Base-by-base conservation (phyloP, 106 monocot species). In the Platanthera zijinensis region DNA sequence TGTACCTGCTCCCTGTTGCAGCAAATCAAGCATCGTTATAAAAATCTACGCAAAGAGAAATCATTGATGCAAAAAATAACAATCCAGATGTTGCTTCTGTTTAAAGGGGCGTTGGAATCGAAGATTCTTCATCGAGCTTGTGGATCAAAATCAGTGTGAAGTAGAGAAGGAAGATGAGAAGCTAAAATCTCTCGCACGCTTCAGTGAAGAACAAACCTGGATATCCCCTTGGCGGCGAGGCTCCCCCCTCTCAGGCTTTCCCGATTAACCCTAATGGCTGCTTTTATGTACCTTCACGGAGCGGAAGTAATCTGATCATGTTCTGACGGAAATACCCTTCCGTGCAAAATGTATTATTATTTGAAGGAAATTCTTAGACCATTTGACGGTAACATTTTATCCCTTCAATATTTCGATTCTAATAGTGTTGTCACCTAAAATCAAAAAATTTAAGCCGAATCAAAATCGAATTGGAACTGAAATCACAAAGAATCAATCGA, bases 1-100 rank as follows among this genome's bases (percentile, higher is more conserved):
- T 83, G 66, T 76, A 17, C 48, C 14, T 25, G 6, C 72, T 62
- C 30, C 71, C 67, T 75, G 67, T 68, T 56, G 67, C 13, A 70
- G 48, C n/a, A 70, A 12, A 17, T 7, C 14, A 1, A 70, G 11
- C 6, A 48, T 70, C n/a, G n/a, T 0, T 48, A 48, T 15, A 28
- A 70, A n/a, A 45, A 8, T 39, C 7, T 1, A 69, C 70, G 48
- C 6, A 47, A 47, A 1, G 11, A 8, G 7, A 70, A 7, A 48
- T 70, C 15, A 7, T 6, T 4, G 48, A 48, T 1, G 6, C 14
- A 70, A 48, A 70, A 6, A 46, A 47, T 15, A 70, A 46, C 17
- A 47, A 48, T 48, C 15, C 1, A 70, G 17, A 47, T 6, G 11
- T 46, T 25, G 70, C 1, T 46, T 70, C 10, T 66, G 64, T 32